Base-by-base conservation (phyloP, 1,284 basidiomycete species). In the Tilletia setariae region DNA sequence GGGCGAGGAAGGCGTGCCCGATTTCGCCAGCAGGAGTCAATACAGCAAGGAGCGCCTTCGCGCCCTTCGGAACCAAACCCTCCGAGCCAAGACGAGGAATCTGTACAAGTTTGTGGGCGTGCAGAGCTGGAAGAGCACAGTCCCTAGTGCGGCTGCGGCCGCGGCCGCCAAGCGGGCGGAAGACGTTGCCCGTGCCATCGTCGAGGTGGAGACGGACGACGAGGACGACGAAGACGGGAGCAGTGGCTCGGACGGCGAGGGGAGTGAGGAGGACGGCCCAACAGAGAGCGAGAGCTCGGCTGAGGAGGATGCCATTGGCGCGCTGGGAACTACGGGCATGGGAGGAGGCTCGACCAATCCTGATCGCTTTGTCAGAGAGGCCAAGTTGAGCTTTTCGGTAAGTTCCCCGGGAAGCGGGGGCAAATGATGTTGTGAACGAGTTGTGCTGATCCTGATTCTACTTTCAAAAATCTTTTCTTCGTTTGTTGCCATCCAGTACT, bases 1-100 rank as follows among this genome's bases (percentile, higher is more conserved):
- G 19, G 43, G 43, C n/a, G 63, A 65, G n/a, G 65, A 62, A 44
- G 66, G 63, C 2, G 65, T 63, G 23, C 66, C 35, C 13, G 77
- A 77, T 30, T 75, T 78, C 51, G 66, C 74, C 1, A 71, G 70
- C 3, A 64, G 77, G 2, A 75, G 66, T 65, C 78, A 79, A 44
- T 77, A 79, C 35, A 76, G 76, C 56, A 73, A 76, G 51, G 76
- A 76, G 63, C 70, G 76, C 6, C 71, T 79, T 35, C 76, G 75
- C 32, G 76, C 76, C 6, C 51, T 79, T 30, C 73, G 77, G 11
- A 74, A 69, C 63, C 77, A 73, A 13, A 79, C 77, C 1, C 67
- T 79, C 47, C 67, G 76, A 8, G 74, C 76, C 21, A 76, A 76
- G 63, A 78, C 77, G 13, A 67, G 77, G 56, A 79, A 79, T 62